Evolutionary conservation across 1,284 basidiomycete species (phyloP).

Genomic region (Ustilago curta): DNA sequence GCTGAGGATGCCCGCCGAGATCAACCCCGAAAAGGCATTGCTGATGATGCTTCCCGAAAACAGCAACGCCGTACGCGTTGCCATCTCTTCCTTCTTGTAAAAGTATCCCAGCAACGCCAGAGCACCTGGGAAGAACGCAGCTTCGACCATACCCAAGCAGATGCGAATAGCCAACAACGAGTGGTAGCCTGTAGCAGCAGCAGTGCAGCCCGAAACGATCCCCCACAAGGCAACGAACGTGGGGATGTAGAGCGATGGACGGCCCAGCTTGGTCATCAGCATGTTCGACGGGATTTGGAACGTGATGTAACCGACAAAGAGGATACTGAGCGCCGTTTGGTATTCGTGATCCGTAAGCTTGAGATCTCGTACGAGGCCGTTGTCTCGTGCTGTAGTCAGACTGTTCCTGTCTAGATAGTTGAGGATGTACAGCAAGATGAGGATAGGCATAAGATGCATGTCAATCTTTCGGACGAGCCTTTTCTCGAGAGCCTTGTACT

Average conservation of each 20-base stretch:
- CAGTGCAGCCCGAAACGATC: slow-evolving; percentile 54
- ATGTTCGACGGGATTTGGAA: slow-evolving; percentile 79
- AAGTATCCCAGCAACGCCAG: slow-evolving; percentile 68
- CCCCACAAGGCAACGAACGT: slow-evolving; percentile 57
- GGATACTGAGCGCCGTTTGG: slow-evolving; percentile 76
- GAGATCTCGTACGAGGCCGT: slow-evolving; percentile 60
- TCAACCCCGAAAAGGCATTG: slow-evolving; percentile 62
- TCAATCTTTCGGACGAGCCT: slow-evolving; percentile 55
- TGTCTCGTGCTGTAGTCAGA: slow-evolving; percentile 43
- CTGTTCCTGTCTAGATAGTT: slow-evolving; percentile 33
- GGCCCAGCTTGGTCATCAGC: slow-evolving; percentile 63
- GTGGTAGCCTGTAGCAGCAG: slow-evolving; percentile 62
- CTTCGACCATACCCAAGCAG: slow-evolving; percentile 67
- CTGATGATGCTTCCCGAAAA: slow-evolving; percentile 61
- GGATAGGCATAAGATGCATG: slow-evolving; percentile 33
- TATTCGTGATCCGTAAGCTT: slow-evolving; percentile 53
- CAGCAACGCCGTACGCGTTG: slow-evolving; percentile 65
- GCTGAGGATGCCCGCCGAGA: slow-evolving; percentile 49
- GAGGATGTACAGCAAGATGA: slow-evolving; percentile 30
- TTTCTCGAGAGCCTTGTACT: slow-evolving; percentile 40
- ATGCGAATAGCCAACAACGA: slow-evolving; percentile 64
- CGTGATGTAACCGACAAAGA: slow-evolving; percentile 82
- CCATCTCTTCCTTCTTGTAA: slow-evolving; percentile 69
- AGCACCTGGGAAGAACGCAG: slow-evolving; percentile 61
- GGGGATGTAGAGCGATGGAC: slow-evolving; percentile 64